Evolutionary conservation across 371 early-diverging fungal genomes (phyloP).

Genomic region (Mucor saturninus): DNA sequence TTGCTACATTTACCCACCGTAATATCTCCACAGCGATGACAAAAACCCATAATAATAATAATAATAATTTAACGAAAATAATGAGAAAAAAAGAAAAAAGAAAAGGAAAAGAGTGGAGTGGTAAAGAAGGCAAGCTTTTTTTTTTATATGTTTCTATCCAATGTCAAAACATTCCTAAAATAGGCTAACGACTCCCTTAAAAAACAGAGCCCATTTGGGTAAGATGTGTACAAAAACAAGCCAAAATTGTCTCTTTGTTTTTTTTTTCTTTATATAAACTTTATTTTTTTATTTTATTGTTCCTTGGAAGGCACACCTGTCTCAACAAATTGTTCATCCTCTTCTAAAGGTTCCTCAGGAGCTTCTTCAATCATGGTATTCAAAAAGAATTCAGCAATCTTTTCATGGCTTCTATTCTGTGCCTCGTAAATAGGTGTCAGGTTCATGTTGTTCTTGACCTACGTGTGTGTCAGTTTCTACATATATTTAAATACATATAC

Average conservation of each 20-base stretch:
- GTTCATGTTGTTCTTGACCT: constrained; percentile 69
- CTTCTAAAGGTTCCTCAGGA: constrained; percentile 52
- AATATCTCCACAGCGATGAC: constrained; percentile 67
- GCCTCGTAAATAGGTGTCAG: constrained; percentile 71
- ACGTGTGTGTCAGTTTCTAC: constrained; percentile 7
- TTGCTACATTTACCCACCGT: constrained; percentile 57
- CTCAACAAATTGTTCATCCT: constrained; percentile 53
- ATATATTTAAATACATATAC: constrained; percentile 1
- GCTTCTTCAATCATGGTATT: constrained; percentile 62
- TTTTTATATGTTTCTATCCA: neutral
- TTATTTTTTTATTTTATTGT: constrained; percentile 3
- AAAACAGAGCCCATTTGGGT: constrained; percentile 1
- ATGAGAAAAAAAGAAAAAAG: constrained; percentile 20
- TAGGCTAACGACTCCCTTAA: neutral
- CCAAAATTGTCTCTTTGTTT: neutral
- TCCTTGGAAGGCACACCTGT: constrained; percentile 32
- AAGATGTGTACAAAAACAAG: constrained; percentile 9
- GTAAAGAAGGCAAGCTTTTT: neutral
- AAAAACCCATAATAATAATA: constrained; percentile 61
- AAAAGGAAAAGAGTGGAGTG: neutral
- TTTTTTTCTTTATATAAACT: neutral
- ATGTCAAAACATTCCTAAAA: constrained; percentile 31
- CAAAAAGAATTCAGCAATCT: constrained; percentile 69
- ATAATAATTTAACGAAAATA: constrained; percentile 28
- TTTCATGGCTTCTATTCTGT: constrained; percentile 66